Percentiles rank a stretch among this genome's conserved stretches.
Conservation (phyloP, 108 stramenopile species). For the Skeletonema menzelii region DNA sequence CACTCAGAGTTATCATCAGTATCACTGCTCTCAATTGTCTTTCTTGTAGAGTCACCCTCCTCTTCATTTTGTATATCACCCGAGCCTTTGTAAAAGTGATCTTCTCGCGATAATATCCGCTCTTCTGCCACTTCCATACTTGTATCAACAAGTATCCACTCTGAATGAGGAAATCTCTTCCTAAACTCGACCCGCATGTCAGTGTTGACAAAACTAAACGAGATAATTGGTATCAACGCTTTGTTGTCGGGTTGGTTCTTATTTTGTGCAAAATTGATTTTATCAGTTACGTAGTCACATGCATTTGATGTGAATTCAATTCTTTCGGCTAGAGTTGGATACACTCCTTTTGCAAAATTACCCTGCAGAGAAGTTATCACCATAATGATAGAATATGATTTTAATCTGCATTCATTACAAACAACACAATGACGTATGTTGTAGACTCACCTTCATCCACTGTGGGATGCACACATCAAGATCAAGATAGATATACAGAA, state of each 20-base stretch:
- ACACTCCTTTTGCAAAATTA: constrained; percentile 70
- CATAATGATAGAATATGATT: too few species aligned
- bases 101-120: constrained; percentile 57
- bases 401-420: neutral
- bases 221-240: constrained; percentile 27
- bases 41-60: neutral
- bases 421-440: neutral
- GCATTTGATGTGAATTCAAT: constrained; percentile 45
- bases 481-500: constrained; percentile 37
- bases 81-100: constrained; percentile 69
- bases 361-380: constrained; percentile 15
- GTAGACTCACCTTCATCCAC: constrained; percentile 48
- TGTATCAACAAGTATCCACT: constrained; percentile 66
- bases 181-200: constrained; percentile 57
- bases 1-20: constrained; percentile 54
- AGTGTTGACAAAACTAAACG: constrained; percentile 73
- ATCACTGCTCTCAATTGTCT: neutral
- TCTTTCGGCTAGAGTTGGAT: constrained; percentile 63
- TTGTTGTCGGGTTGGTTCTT: constrained; percentile 3
- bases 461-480: constrained; percentile 75
- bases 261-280: constrained; percentile 11
- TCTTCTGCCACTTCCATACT: constrained; percentile 42
- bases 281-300: constrained; percentile 50
- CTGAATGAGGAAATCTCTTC: constrained; percentile 50
- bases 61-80: neutral